Evolutionary conservation across 768 basidiomycete genomes (phyloP), one percentile per base, ranked within the genome.

Genomic region (Lactifluus hygrophoroides): DNA sequence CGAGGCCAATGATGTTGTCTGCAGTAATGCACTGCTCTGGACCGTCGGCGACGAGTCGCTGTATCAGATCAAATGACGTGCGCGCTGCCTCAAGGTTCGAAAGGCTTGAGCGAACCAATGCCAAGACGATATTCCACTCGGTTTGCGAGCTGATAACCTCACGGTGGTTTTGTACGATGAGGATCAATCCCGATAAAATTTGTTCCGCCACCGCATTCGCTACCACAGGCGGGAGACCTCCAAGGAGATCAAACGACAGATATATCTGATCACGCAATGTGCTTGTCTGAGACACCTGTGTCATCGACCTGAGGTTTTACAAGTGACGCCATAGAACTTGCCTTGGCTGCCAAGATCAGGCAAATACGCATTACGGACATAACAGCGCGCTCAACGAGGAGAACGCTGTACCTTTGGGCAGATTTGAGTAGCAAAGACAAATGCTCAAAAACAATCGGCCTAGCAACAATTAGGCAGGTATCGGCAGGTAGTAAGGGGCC

Each of bases 361-460:
- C 90, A 91, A n/a, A 98, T 74, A 28, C 90, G 80, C 55, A 98
- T 74, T 27, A 98, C 76, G 21, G 87, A 88, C 16, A 95, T 91
- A 3, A 97, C 90, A 3, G 94, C 94, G 14, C 96, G 80, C 67
- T 99, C 96, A 40, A 96, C 90, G 42, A 99, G 80, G 49, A 99
- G 76, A 30, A 92, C 80, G 66, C 92, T 94, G 69, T 95, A 97
- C 52, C 86, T 85, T 14, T 78, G 77, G 0, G 95, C 81, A 2
- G 86, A 76, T 2, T 83, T 81, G 25, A 99, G 76, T 17, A 99
- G 73, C 0, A 86, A 79, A 0, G 92, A 88, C 25, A 98, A 74
- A 68, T 97, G 94, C 66, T 96, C 94, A 68, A 96, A 97, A 3
- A 95, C 82, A 65, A 93, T 82, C 0, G 95, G 94, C 95, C 94